phyloP scores from a whole-genome alignment of 345 rosid species.

The Brassica incana region DNA sequence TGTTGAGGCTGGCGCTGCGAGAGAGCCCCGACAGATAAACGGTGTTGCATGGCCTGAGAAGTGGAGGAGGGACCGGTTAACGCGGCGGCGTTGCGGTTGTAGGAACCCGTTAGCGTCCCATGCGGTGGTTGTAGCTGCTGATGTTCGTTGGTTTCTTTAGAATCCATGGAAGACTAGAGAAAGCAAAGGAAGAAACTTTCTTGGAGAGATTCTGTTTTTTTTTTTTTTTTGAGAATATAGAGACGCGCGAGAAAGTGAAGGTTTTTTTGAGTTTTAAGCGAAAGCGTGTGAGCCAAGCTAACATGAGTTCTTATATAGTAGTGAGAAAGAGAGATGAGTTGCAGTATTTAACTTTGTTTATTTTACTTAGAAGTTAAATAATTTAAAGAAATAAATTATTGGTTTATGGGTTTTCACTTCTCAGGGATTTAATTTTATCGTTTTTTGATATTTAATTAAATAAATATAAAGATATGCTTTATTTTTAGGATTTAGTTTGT shows the following conservation, averaged over 20 bases:
- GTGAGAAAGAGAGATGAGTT: neutral
- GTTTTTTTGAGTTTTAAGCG: constrained; percentile 40
- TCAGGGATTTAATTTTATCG: no score
- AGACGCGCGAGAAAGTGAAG: constrained; percentile 35
- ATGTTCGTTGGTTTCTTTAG: constrained; percentile 47
- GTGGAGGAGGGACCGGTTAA: constrained; percentile 37
- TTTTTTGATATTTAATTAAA: no score
- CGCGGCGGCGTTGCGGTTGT: constrained; percentile 22
- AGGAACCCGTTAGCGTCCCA: constrained; percentile 44
- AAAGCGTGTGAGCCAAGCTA: constrained; percentile 42
- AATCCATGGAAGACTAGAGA: constrained; percentile 45
- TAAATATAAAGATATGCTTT: no score
- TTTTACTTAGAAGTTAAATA: neutral
- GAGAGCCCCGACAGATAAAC: constrained; percentile 23
- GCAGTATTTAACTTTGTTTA: neutral
- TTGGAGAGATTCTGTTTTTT: neutral
- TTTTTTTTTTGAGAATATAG: constrained; percentile 28
- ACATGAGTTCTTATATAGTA: neutral
- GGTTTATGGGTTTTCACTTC: neutral
- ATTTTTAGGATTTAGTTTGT: no score
- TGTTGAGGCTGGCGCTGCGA: constrained; percentile 26
- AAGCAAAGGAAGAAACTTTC: neutral
- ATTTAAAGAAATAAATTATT: neutral
- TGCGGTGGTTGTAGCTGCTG: constrained; percentile 32
- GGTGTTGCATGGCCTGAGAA: constrained; percentile 33